Conservation (phyloP, 805 yeast genomes). For the Sugiyamaella floridensis region DNA sequence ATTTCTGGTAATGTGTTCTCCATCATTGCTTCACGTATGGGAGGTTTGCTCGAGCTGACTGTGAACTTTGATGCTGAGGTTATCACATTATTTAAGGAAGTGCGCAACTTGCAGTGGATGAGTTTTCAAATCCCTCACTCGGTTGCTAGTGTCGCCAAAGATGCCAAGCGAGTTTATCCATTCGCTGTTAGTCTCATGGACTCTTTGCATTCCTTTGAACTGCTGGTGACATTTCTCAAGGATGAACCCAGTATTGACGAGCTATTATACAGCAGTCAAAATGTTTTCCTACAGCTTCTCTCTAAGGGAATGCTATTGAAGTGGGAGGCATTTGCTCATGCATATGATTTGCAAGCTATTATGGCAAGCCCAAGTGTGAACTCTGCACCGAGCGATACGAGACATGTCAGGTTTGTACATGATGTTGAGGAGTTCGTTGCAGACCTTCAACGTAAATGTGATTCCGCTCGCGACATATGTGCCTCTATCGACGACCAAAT, state of each 20-base stretch:
- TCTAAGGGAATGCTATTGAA: slow-evolving; percentile 33
- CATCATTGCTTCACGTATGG: slow-evolving; percentile 25
- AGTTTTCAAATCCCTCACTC: slow-evolving; percentile 54
- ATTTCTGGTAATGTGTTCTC: slow-evolving; percentile 36
- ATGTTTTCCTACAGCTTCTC: slow-evolving; percentile 23
- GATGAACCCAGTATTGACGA: slow-evolving; percentile 37
- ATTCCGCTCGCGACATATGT: slow-evolving; percentile 29
- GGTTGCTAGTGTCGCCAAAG: slow-evolving; percentile 41
- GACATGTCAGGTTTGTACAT: slow-evolving; percentile 28
- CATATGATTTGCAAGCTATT: slow-evolving; percentile 37
- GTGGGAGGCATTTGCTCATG: slow-evolving; percentile 51
- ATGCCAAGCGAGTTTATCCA: slow-evolving; percentile 48
- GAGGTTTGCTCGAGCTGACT: slow-evolving; percentile 27
- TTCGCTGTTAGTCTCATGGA: slow-evolving; percentile 50
- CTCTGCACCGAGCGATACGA: slow-evolving; percentile 27
- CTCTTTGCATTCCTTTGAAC: slow-evolving; percentile 38
- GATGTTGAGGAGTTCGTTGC: slow-evolving; percentile 31
- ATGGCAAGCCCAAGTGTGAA: slow-evolving; percentile 23
- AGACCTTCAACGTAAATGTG: slow-evolving; percentile 29
- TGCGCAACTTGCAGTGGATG: slow-evolving; percentile 42
- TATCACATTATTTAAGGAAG: slow-evolving; percentile 45
- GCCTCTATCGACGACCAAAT: slow-evolving; percentile 21
- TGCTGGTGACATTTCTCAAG: slow-evolving; percentile 28
- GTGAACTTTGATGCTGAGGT: slow-evolving; percentile 48
- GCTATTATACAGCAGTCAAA: slow-evolving; percentile 16